Base-by-base conservation (phyloP, 805 yeast genomes). In the Kazachstania psychrophila region DNA sequence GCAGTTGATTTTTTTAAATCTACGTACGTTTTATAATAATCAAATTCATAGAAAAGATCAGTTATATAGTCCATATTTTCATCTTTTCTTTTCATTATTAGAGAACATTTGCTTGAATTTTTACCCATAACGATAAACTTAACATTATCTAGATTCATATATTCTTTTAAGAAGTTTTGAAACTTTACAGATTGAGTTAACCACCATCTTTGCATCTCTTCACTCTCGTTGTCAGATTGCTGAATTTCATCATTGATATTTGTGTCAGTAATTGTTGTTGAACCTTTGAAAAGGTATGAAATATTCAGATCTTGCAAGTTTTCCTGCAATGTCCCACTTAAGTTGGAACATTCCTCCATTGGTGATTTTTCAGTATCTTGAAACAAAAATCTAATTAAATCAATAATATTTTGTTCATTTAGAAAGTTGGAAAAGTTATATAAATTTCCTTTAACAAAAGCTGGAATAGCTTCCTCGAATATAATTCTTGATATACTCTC, bases 401-500 rank as follows among this genome's bases (percentile, higher is more conserved):
- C 73, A 17, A 72, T 65, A 0, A 69, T 63, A 28, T 68, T 61
- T 37, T 63, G 57, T 32, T 78, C 79, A 3, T 69, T 65, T 18
- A 79, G 44, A 23, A 62, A 61, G 31, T 56, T 52, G 0, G 71
- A 67, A 25, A 75, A 29, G 5, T 59, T 47, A 10, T 43, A 28
- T 2, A 44, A 38, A 26, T 40, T 27, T 22, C 50, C 39, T 2
- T 34, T 27, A 9, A 51, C 42, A 6, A 60, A 47, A 6, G 31
- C 22, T 0, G 40, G 26, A 2, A 48, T 28, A 28, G 50, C 49
- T 3, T 38, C 17, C 3, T 49, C 40, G 24, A 71, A 58, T 0
- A 76, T 37, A 2, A 51, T 37, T 1, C 47, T 36, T 1, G 73
- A 23, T 1, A 79, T 61, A 0, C 31, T 24, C 1, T 43, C 39